A percentile compares a stretch with the other conserved stretches of the same genome.
These are phyloP conservation scores for Tuber aestivum DNA, from an alignment of 495 filamentous ascomycete genomes.

Conservation along the genomic window DNA sequence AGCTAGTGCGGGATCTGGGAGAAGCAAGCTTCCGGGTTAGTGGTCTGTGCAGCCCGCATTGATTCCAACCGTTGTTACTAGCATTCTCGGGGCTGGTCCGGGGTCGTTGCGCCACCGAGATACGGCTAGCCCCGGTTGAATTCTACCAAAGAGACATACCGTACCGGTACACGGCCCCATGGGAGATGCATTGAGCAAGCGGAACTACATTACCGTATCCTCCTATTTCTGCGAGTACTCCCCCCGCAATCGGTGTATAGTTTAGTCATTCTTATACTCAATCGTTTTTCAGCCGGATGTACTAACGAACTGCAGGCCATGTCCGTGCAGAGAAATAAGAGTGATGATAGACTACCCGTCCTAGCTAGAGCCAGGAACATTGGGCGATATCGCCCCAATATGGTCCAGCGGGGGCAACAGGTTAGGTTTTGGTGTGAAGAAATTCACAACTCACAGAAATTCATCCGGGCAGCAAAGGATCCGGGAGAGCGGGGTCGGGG, in stretches of 20 bases:
- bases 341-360: slow-evolving; percentile 45
- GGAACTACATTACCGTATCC: slow-evolving; percentile 50
- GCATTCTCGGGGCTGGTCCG: slow-evolving; percentile 28
- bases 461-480: too few relatives aligned
- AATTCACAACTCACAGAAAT: too few relatives aligned
- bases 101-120: slow-evolving; percentile 47
- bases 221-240: slow-evolving; percentile 52
- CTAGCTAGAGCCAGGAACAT: slow-evolving; percentile 55
- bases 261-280: slow-evolving; percentile 46
- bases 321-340: slow-evolving; percentile 54
- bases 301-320: slow-evolving; percentile 37
- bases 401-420: slow-evolving; percentile 14
- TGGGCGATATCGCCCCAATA: slow-evolving; percentile 48
- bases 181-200: slow-evolving; percentile 55
- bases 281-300: neutral
- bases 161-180: slow-evolving; percentile 54
- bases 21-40: slow-evolving; percentile 24
- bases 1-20: slow-evolving; percentile 34
- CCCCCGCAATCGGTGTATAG: slow-evolving; percentile 58
- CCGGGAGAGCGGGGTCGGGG: too few relatives aligned
- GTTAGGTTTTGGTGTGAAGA: too few relatives aligned
- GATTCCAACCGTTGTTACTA: slow-evolving; percentile 47
- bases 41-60: neutral
- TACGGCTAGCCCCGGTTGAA: slow-evolving; percentile 55
- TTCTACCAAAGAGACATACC: slow-evolving; percentile 49